These are phyloP conservation scores for Monosporascus sp. DNA, from an alignment of 2,329 filamentous ascomycete genomes.

Conservation along the genomic window DNA sequence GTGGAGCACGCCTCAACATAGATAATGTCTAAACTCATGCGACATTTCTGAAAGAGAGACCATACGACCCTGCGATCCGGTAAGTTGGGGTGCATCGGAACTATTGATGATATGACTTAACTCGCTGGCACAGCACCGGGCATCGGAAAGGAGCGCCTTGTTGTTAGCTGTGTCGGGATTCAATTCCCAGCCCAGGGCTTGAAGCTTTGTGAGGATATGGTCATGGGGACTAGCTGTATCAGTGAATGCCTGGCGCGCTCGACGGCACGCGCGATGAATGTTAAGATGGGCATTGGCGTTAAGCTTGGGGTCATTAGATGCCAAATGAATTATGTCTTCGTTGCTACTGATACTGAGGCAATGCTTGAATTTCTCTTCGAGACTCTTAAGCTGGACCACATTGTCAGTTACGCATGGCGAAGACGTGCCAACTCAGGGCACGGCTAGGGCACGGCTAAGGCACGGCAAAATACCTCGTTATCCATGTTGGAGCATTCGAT, in stretches of 20 bases:
- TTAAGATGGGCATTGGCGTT: not conserved
- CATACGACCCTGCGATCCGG: conserved; percentile 13
- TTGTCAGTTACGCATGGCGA: not conserved
- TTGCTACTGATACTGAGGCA: no score
- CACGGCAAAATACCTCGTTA: not conserved
- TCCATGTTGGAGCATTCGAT: not conserved
- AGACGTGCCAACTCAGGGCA: not conserved
- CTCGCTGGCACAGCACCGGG: conserved; percentile 22
- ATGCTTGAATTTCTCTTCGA: not conserved
- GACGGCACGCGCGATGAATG: not conserved
- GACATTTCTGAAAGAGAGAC: conserved; percentile 16
- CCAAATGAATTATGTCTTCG: no score
- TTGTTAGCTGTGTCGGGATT: conserved; percentile 7
- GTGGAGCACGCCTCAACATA: conserved; percentile 11
- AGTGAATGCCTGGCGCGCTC: conserved; percentile 4
- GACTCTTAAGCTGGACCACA: not conserved
- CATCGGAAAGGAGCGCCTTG: conserved; percentile 13
- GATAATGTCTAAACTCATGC: conserved; percentile 12
- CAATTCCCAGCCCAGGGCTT: conserved; percentile 17
- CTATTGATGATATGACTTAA: conserved; percentile 6
- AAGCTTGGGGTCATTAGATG: no score
- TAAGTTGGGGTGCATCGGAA: not conserved
- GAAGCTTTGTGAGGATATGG: conserved; percentile 17
- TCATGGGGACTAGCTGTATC: conserved; percentile 12
- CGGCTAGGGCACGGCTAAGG: not conserved